These are phyloP conservation scores for Cytospora piceae DNA, from an alignment of 2,329 filamentous ascomycete species.

Conservation along the genomic window DNA sequence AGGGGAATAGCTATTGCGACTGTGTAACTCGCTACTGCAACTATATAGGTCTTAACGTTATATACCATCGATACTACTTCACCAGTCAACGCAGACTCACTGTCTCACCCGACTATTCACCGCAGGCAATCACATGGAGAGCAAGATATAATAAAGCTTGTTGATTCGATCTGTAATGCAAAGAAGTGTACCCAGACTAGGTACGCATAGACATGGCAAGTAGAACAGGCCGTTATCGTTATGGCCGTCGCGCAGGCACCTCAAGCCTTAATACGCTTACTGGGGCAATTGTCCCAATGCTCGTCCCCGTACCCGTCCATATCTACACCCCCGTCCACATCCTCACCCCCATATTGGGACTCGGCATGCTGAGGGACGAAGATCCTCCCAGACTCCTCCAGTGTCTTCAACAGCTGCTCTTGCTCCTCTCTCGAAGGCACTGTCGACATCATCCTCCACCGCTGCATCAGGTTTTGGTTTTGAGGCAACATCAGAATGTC, in stretches of 20 bases:
- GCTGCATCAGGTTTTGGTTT: neutral
- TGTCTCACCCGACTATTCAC: neutral
- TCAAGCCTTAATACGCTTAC: neutral
- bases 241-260: neutral
- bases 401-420: neutral
- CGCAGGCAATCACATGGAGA: neutral
- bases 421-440: neutral
- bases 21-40: too few species aligned
- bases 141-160: neutral
- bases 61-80: neutral
- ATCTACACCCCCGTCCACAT: too few species aligned
- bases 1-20: too few species aligned
- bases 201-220: neutral
- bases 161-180: neutral
- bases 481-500: neutral
- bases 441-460: neutral
- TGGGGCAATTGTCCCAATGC: neutral
- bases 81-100: neutral
- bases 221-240: neutral
- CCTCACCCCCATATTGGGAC: neutral
- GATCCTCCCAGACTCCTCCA: neutral
- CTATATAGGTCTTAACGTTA: too few species aligned
- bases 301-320: neutral
- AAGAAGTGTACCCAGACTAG: neutral
- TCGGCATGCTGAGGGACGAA: neutral